phyloP scores from a whole-genome alignment of 352 stramenopile genomes.

The Phytophthora sp. region DNA sequence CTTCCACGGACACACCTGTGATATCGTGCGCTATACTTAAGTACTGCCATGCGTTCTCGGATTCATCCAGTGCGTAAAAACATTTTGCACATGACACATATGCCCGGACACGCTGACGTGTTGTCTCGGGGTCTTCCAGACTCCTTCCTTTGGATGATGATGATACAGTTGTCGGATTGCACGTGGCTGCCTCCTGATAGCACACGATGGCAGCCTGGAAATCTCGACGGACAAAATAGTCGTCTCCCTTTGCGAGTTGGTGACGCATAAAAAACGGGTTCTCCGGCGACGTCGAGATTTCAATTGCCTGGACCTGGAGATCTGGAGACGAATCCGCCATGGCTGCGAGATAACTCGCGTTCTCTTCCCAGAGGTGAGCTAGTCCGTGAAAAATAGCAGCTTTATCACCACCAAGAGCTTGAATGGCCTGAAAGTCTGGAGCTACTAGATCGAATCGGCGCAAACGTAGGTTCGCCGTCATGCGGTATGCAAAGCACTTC shows the following conservation, averaged over 20 bases:
- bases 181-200: slow-evolving; percentile 56
- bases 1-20: slow-evolving; percentile 34
- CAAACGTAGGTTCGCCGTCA: slow-evolving; percentile 73
- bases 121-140: slow-evolving; percentile 44
- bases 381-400: slow-evolving; percentile 79
- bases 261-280: slow-evolving; percentile 66
- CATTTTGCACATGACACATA: slow-evolving; percentile 67
- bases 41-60: slow-evolving; percentile 50
- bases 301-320: slow-evolving; percentile 39
- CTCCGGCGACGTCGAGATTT: slow-evolving; percentile 34
- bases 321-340: slow-evolving; percentile 37
- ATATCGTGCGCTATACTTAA: slow-evolving; percentile 50
- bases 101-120: slow-evolving; percentile 45
- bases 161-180: slow-evolving; percentile 17
- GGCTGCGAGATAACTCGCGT: slow-evolving; percentile 51
- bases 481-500: slow-evolving; percentile 77
- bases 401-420: slow-evolving; percentile 68
- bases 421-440: slow-evolving; percentile 58
- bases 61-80: slow-evolving; percentile 60
- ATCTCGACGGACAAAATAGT: slow-evolving; percentile 66
- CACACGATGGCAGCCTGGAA: slow-evolving; percentile 56
- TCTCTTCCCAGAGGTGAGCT: slow-evolving; percentile 73
- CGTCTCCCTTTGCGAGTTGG: slow-evolving; percentile 58
- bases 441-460: slow-evolving; percentile 56
- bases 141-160: slow-evolving; percentile 14